A percentile compares a stretch with the other conserved stretches of the same genome.
Conservation (phyloP, 2,329 filamentous ascomycete genomes). For the Cladosporium velox region DNA sequence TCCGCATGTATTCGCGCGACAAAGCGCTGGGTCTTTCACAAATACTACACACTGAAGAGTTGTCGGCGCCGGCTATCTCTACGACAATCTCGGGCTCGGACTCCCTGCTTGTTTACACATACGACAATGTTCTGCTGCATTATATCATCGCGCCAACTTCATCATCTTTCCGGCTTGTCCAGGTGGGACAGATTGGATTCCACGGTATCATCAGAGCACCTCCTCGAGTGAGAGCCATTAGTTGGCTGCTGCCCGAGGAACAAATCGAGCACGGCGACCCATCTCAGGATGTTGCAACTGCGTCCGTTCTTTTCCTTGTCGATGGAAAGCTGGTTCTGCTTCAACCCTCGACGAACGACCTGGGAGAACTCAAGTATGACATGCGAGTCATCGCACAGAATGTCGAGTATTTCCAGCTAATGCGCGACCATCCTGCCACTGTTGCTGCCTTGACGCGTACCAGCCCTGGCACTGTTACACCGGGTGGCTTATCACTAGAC, state of each 20-base stretch:
- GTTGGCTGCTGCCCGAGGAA: slow-evolving; percentile 91
- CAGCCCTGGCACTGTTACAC: slow-evolving; percentile 25
- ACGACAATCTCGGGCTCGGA: slow-evolving; percentile 89
- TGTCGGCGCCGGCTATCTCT: slow-evolving; percentile 85
- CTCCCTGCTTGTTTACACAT: slow-evolving; percentile 92
- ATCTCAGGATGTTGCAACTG: slow-evolving; percentile 89
- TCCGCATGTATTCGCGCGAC: slow-evolving; percentile 92
- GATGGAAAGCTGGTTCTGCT: slow-evolving; percentile 94
- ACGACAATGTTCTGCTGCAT: slow-evolving; percentile 93
- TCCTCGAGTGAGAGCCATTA: slow-evolving; percentile 85
- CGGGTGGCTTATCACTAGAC: slow-evolving; percentile 26
- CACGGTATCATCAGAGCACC: slow-evolving; percentile 95
- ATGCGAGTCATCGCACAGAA: slow-evolving; percentile 97
- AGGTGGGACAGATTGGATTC: slow-evolving; percentile 97
- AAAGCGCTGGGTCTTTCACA: slow-evolving; percentile 71
- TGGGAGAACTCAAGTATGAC: slow-evolving; percentile 89
- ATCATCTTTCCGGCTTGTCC: slow-evolving; percentile 74
- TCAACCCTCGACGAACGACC: slow-evolving; percentile 79
- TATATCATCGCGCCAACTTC: slow-evolving; percentile 78
- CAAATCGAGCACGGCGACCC: slow-evolving; percentile 91
- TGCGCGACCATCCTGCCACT: slow-evolving; percentile 70
- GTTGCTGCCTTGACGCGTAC: slow-evolving; percentile 26
- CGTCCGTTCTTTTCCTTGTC: slow-evolving; percentile 92
- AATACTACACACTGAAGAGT: slow-evolving; percentile 72
- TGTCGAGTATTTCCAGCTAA: slow-evolving; percentile 91